These are phyloP conservation scores for Chaetomidium leptoderma DNA, from an alignment of 495 filamentous ascomycete genomes.

Conservation along the genomic window DNA sequence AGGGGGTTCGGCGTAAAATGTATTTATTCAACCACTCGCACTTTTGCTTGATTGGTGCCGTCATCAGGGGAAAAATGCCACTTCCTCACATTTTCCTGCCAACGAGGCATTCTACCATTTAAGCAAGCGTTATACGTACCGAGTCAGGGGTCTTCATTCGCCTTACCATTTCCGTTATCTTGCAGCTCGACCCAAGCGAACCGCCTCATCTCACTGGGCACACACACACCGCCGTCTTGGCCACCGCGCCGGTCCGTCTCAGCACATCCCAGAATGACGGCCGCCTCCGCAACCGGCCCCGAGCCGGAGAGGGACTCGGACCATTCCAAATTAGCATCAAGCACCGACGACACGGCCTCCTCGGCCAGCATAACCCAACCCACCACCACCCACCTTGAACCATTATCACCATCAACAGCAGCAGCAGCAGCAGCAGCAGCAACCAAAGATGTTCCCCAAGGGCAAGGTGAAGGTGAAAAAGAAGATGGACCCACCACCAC, in stretches of 20 bases:
- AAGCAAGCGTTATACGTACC: no score
- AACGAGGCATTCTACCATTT: no score
- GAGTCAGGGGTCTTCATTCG: no score
- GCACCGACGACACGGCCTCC: slow-evolving; percentile 4
- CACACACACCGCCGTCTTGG: no score
- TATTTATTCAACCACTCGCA: not conserved
- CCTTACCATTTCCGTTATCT: no score
- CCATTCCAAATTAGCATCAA: no score
- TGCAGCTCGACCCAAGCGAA: no score
- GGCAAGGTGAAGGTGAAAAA: no score
- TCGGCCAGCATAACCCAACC: no score
- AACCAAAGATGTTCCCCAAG: not conserved
- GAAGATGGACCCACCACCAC: no score
- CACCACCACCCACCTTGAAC: not conserved
- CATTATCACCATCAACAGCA: not conserved
- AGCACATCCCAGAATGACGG: not conserved
- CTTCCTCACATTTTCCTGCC: not conserved
- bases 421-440: not conserved
- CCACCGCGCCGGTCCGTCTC: not conserved
- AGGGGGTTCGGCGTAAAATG: not conserved
- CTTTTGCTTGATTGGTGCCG: not conserved
- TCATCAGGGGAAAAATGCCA: not conserved
- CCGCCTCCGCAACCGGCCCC: not conserved
- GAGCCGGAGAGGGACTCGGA: not conserved
- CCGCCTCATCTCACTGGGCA: no score